Conservation (phyloP, 1,139 yeast genomes). For the Zygoascus meyerae region DNA sequence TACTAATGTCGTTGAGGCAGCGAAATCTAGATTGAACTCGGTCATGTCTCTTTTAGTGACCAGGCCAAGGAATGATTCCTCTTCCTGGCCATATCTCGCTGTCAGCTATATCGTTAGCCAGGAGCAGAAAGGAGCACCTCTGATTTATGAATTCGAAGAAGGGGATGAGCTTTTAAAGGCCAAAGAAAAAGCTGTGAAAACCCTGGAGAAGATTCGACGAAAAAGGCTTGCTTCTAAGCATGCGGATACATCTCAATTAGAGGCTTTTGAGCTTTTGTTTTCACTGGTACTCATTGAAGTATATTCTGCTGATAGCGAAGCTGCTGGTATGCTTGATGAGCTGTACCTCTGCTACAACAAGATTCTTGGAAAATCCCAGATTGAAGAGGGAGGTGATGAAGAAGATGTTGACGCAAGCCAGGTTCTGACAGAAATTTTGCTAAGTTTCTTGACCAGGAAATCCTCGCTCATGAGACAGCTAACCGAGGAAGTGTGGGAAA, state of each 20-base stretch:
- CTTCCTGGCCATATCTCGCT: constrained; percentile 53
- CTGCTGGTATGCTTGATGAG: constrained; percentile 70
- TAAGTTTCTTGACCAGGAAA: constrained; percentile 69
- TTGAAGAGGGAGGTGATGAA: constrained; percentile 29
- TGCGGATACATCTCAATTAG: constrained; percentile 38
- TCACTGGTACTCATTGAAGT: constrained; percentile 76
- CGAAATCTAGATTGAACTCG: constrained; percentile 56
- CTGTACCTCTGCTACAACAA: constrained; percentile 40
- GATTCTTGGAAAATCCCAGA: constrained; percentile 28
- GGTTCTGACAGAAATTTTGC: constrained; percentile 71
- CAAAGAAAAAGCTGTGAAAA: constrained; percentile 46
- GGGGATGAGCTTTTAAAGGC: constrained; percentile 36
- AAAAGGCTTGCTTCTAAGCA: constrained; percentile 37
- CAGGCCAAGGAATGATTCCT: constrained; percentile 39
- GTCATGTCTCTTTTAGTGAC: constrained; percentile 44
- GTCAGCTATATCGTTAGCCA: constrained; percentile 18
- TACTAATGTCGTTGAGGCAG: constrained; percentile 20
- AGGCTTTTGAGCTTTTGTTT: constrained; percentile 66
- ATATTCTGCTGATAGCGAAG: constrained; percentile 67
- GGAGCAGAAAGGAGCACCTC: constrained; percentile 19
- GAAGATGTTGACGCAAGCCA: constrained; percentile 44
- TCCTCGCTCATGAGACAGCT: constrained; percentile 66
- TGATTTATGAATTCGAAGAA: constrained; percentile 32
- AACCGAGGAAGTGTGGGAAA: constrained; percentile 71
- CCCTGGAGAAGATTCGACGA: constrained; percentile 44